Evolutionary conservation across 345 rosid genomes (phyloP).

Genomic region (Erysimum cheiranthoides): DNA sequence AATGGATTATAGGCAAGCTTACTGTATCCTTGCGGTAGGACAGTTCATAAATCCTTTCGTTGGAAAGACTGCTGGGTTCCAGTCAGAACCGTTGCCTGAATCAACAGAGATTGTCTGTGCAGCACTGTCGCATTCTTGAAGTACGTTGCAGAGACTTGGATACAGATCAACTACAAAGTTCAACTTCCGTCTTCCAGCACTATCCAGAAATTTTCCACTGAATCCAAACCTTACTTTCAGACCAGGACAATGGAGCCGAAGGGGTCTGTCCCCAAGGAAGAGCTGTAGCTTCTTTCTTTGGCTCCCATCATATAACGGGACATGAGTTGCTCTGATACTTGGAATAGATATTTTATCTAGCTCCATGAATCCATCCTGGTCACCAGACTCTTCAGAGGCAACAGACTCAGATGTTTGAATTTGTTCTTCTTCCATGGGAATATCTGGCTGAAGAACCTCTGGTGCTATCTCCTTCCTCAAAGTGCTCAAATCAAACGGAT

Average conservation of each 20-base stretch:
- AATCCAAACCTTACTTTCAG: slow-evolving; percentile 72
- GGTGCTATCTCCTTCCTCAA: slow-evolving; percentile 51
- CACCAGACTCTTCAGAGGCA: slow-evolving; percentile 51
- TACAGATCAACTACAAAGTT: slow-evolving; percentile 65
- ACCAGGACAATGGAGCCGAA: slow-evolving; percentile 63
- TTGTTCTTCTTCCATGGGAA: slow-evolving; percentile 44
- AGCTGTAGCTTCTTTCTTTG: slow-evolving; percentile 55
- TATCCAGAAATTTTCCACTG: slow-evolving; percentile 54
- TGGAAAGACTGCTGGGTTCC: slow-evolving; percentile 62
- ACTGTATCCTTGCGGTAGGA: slow-evolving; percentile 78
- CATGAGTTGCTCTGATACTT: slow-evolving; percentile 53
- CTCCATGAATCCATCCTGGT: slow-evolving; percentile 54
- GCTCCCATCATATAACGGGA: slow-evolving; percentile 59
- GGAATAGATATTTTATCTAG: slow-evolving; percentile 56
- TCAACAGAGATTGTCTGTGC: slow-evolving; percentile 53
- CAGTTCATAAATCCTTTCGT: slow-evolving; percentile 40
- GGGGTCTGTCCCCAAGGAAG: slow-evolving; percentile 48
- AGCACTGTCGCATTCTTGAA: slow-evolving; percentile 65
- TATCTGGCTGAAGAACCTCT: slow-evolving; percentile 50
- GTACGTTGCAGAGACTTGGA: slow-evolving; percentile 59
- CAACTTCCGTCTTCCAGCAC: slow-evolving; percentile 69
- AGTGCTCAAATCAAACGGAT: slow-evolving; percentile 61
- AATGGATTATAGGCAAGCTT: slow-evolving; percentile 45
- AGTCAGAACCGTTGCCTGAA: slow-evolving; percentile 66
- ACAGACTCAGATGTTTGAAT: slow-evolving; percentile 43